Evolutionary conservation across 495 filamentous ascomycete species (phyloP), one percentile per base, ranked within the genome.

Genomic region (Cudoniella acicularis): DNA sequence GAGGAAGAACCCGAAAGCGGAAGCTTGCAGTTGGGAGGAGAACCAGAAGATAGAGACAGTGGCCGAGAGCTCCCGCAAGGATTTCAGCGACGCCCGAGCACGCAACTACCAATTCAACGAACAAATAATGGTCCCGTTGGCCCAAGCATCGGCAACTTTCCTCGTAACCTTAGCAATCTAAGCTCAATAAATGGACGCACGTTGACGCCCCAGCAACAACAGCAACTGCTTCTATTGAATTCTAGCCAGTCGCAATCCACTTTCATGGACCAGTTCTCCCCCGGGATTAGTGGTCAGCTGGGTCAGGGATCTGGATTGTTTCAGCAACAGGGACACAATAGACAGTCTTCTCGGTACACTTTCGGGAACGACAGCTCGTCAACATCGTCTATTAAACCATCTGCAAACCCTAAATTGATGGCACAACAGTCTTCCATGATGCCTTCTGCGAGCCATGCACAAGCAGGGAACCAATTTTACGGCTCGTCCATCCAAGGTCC

Each of bases 351-450:
- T 1, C 81, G 92, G 23, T 98, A 92, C 71, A 89, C 83, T 54
- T 96, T 98, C 69, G 82, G 90, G 57, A 95, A 89, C 64, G 91
- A 95, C 43, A 82, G 81, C 22, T 82, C 84, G 0, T 77, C 87
- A n/a, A 70, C 73, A n/a, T 82, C 92, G 13, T 60, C 60, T 18
- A 42, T 67, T 16, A 96, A 98, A 73, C 86, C 92, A 42, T 81
- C 90, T 13, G 84, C 85, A 9, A 96, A 95, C 65, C 79, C 88
- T 26, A 86, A 92, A 60, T 83, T 95, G 67, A 83, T 97, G 81
- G 89, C 87, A 42, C 95, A 97, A 70, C 92, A 95, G 73, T 81
- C 87, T 2, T 87, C 87, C 10, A 88, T 94, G 84, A 91, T 97
- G 88, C 92, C 92, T 17, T 81, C 86, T 18, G 54, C 50, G 21